Percentiles rank a stretch among this genome's conserved stretches.
These are phyloP conservation scores for Colletotrichum liriopes DNA, from an alignment of 2,329 filamentous ascomycete genomes.

Conservation along the genomic window DNA sequence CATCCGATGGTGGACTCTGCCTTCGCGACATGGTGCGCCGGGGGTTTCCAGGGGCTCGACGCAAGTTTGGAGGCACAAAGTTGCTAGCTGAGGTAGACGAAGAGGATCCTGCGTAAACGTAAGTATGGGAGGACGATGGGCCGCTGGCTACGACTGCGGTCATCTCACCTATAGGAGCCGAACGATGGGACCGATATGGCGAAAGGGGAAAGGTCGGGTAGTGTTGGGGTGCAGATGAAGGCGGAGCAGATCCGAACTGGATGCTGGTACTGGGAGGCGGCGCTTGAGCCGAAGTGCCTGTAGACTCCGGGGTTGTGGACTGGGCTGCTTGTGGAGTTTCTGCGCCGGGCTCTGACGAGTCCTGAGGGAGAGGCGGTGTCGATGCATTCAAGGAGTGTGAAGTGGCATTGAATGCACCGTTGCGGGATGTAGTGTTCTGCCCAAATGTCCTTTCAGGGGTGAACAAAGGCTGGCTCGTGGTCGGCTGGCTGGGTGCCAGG, in stretches of 20 bases:
- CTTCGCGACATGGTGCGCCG: slow-evolving; percentile 30
- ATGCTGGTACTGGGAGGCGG: slow-evolving; percentile 25
- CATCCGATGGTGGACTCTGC: slow-evolving; percentile 31
- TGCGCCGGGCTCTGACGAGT: background rate
- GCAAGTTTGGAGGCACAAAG: slow-evolving; percentile 14
- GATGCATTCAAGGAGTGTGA: slow-evolving; percentile 4
- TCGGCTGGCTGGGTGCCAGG: slow-evolving; percentile 9
- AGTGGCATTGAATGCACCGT: slow-evolving; percentile 9
- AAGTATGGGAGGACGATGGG: background rate
- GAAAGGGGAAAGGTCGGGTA: slow-evolving; percentile 6
- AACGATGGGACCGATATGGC: slow-evolving; percentile 14
- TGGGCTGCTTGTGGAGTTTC: background rate
- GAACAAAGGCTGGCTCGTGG: slow-evolving; percentile 18
- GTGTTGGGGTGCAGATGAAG: slow-evolving; percentile 29
- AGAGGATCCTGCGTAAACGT: slow-evolving; percentile 2
- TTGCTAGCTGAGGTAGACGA: slow-evolving; percentile 15
- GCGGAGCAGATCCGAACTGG: slow-evolving; percentile 42
- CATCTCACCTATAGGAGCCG: slow-evolving; percentile 18
- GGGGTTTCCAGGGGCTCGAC: slow-evolving; percentile 11
- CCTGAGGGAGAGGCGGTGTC: background rate
- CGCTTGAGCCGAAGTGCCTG: slow-evolving; percentile 7
- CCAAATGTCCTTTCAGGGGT: slow-evolving; percentile 21
- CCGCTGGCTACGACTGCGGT: background rate
- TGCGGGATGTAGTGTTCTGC: slow-evolving; percentile 4
- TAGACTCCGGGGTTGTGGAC: slow-evolving; percentile 4